Conservation (phyloP, 495 filamentous ascomycete species). For the Talaromyces trachyspermus region DNA sequence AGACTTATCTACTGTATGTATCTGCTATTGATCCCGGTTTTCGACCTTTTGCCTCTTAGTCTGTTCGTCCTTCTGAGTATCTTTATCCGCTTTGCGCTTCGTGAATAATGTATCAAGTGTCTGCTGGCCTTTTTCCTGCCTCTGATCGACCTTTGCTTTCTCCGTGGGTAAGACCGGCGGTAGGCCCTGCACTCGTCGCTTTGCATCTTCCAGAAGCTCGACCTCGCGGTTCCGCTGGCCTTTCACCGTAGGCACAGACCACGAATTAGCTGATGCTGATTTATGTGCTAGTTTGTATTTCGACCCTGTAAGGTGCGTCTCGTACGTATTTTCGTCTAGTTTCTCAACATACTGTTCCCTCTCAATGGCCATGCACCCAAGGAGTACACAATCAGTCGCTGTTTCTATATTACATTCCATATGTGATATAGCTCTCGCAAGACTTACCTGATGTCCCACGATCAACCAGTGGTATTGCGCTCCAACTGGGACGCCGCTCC, state of each 20-base stretch:
- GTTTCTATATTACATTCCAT: background rate
- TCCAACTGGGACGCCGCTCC: constrained; percentile 29
- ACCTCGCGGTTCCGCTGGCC: constrained; percentile 28
- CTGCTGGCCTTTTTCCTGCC: constrained; percentile 25
- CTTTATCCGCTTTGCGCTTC: background rate
- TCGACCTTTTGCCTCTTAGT: background rate
- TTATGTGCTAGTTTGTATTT: constrained; percentile 34
- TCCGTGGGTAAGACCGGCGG: constrained; percentile 26
- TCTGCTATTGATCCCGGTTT: background rate
- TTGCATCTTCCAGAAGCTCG: constrained; percentile 26
- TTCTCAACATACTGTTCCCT: constrained; percentile 24
- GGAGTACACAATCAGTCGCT: too few species aligned
- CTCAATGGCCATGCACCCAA: background rate
- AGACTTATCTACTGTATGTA: too few species aligned
- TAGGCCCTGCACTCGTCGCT: constrained; percentile 21
- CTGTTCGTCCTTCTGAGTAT: background rate
- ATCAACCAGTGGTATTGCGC: constrained; percentile 33
- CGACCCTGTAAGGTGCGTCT: constrained; percentile 26
- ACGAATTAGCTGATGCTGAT: constrained; percentile 18
- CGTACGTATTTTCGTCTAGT: constrained; percentile 30
- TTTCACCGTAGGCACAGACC: constrained; percentile 28
- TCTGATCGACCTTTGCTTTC: constrained; percentile 19
- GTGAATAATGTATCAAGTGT: constrained; percentile 25
- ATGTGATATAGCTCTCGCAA: background rate
- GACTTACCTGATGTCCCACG: constrained; percentile 27